Evolutionary conservation across 345 rosid genomes (phyloP), one percentile per base, ranked within the genome.

Genomic region (Salix caprea): DNA sequence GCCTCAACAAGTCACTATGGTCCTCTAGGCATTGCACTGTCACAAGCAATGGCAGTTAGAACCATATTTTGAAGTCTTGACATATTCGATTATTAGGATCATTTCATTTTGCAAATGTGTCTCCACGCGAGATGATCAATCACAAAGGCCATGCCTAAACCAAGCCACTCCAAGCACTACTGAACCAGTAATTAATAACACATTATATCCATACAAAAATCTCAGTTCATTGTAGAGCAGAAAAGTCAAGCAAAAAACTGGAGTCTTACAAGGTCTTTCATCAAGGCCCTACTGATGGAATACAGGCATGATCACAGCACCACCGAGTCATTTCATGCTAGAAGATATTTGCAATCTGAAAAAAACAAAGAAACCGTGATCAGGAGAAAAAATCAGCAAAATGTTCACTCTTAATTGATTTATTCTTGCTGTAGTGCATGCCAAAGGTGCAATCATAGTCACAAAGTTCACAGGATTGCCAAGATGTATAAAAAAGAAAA

Each of bases 11-110:
- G 36, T 64, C 66, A 32, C 52, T 32, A 65, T 30, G 64, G n/a
- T 70, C 74, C 74, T 26, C 52, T 12, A 61, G 40, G 79, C 73
- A 76, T 37, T 61, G 69, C 68, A 60, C 68, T 58, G 52, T 46
- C 15, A 62, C 58, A 30, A 19, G 48, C 74, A 67, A 76, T 34
- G 34, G 44, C 58, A 76, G 69, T 62, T 60, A 48, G 62, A 69
- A 13, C 15, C 2, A 60, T 21, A 8, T 37, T 30, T 21, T 42
- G 54, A 26, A 76, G 30, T 39, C 10, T 42, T 36, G 3, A 7
- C 16, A 69, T 14, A 58, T 69, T 9, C 42, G 40, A 26, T 23
- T n/a, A 37, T 2, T 67, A 15, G 37, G 19, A n/a, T 67, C 42
- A 67, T 39, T 28, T 56, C 77, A 52, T 36, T 8, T 65, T 46